These are phyloP conservation scores for Proliferodiscus dingleyae DNA, from an alignment of 2,329 filamentous ascomycete species.

Conservation along the genomic window DNA sequence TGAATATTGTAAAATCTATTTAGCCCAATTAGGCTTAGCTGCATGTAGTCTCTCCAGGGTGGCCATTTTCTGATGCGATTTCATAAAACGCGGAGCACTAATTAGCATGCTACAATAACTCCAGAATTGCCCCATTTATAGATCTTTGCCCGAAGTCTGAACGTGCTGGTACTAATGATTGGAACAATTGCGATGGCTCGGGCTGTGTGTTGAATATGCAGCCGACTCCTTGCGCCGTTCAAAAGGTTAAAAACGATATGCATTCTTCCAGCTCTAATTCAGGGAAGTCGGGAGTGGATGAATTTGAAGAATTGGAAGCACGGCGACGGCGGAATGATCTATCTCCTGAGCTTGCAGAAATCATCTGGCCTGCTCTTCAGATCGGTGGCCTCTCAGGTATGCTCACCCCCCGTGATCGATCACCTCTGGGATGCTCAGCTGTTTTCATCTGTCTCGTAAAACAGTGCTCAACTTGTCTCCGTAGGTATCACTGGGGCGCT, in stretches of 20 bases:
- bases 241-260: constrained; percentile 27
- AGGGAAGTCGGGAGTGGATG: too few relatives aligned
- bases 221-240: constrained; percentile 21
- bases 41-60: too few relatives aligned
- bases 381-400: constrained; percentile 2
- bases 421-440: neutral
- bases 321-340: constrained; percentile 21
- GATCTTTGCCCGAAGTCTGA: too few relatives aligned
- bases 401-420: neutral
- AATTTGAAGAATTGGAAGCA: constrained; percentile 2
- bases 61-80: constrained; percentile 11
- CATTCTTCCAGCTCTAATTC: constrained; percentile 3
- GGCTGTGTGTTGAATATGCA: constrained; percentile 16
- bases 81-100: neutral
- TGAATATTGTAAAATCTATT: too few relatives aligned
- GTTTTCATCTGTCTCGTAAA: neutral
- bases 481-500: constrained; percentile 57
- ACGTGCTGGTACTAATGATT: too few relatives aligned
- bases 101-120: neutral
- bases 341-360: constrained; percentile 40
- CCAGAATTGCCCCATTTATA: neutral
- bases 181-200: too few relatives aligned
- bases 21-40: too few relatives aligned
- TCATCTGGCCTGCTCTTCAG: constrained; percentile 49
- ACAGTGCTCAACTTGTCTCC: constrained; percentile 8